Evolutionary conservation across 2,329 filamentous ascomycete species (phyloP), one percentile per base, ranked within the genome.

Genomic region (Rosellinia necatrix): DNA sequence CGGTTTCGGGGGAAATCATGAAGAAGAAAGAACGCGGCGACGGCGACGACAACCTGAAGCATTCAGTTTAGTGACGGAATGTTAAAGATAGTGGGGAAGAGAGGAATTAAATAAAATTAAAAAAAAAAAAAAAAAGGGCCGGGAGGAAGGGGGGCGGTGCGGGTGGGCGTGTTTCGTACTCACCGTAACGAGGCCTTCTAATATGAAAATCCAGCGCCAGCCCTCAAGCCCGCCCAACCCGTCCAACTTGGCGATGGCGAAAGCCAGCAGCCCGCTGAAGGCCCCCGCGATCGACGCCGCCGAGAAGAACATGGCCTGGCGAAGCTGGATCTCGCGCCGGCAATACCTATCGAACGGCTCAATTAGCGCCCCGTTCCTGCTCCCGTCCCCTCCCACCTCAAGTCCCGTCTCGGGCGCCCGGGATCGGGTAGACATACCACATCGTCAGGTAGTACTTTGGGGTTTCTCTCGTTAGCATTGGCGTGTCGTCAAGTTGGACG

Each of bases 1-100:
- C 90, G 21, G 89, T 85, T 60, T 91, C 90, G 0, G 92, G n/a
- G 92, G 64, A 91, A 96, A 66, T 96, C 91, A 63, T 90, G 81
- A 0, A 96, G 83, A 60, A 86, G 77, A 76, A 85, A 92, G 72
- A 88, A 92, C 0, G 85, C 85, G 1, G 78, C 64, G 3, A 86
- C 56, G 0, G 89, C 90, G 4, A 91, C 80, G 1, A 91, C 1
- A 3, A 74, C 67, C 49, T 72, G 53, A 3, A 51, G 8, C 19
- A 15, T 12, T 43, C 22, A 24, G 5, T 24, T 53, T n/a, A 51
- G 22, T 6, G 10, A 19, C 8, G 10, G n/a, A n/a, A n/a, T n/a
- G n/a, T n/a, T n/a, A n/a, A n/a, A n/a, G n/a, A n/a, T n/a, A n/a
- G n/a, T n/a, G n/a, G n/a, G n/a, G n/a, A n/a, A n/a, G n/a, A n/a